phyloP scores from a whole-genome alignment of 23 red algal genomes.

The Cyanidioschyzon merolae region DNA sequence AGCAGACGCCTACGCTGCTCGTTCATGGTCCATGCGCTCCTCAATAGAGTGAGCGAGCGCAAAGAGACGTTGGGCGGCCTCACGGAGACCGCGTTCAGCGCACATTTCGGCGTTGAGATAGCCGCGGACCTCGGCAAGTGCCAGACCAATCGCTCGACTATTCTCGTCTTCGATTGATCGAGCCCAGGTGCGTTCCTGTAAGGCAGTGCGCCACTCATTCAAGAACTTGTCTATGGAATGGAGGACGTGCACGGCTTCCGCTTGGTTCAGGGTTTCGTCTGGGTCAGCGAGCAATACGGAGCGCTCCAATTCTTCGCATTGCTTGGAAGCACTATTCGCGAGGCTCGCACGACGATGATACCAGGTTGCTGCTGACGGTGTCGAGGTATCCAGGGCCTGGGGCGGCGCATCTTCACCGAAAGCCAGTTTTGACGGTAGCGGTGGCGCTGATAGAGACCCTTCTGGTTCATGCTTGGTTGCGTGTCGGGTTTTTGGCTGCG shows the following conservation, averaged over 20 bases:
- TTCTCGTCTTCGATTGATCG: slow-evolving; percentile 9
- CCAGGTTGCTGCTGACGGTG: neutral
- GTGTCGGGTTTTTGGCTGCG: no score
- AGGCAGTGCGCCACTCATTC: neutral
- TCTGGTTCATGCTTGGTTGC: no score
- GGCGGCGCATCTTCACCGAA: neutral
- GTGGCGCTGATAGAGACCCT: no score
- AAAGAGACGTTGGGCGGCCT: slow-evolving; percentile 2
- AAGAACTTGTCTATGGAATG: neutral
- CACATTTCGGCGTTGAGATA: slow-evolving; percentile 14
- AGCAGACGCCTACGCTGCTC: no score
- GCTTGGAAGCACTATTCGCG: slow-evolving; percentile 10
- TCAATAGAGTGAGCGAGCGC: neutral
- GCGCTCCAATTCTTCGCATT: slow-evolving; percentile 13
- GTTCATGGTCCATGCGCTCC: no score
- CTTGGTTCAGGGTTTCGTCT: neutral
- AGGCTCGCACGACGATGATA: neutral
- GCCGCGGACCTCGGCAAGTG: slow-evolving; percentile 7
- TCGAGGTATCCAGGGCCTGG: neutral
- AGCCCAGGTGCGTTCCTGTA: slow-evolving; percentile 1
- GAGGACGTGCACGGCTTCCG: neutral
- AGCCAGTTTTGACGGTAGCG: no score
- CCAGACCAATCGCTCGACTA: slow-evolving; percentile 9
- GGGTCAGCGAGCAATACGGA: slow-evolving; percentile 11
- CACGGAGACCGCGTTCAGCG: slow-evolving; percentile 2